phyloP scores from a whole-genome alignment of 805 yeast species.

The Debaryomyces prosopidis region DNA sequence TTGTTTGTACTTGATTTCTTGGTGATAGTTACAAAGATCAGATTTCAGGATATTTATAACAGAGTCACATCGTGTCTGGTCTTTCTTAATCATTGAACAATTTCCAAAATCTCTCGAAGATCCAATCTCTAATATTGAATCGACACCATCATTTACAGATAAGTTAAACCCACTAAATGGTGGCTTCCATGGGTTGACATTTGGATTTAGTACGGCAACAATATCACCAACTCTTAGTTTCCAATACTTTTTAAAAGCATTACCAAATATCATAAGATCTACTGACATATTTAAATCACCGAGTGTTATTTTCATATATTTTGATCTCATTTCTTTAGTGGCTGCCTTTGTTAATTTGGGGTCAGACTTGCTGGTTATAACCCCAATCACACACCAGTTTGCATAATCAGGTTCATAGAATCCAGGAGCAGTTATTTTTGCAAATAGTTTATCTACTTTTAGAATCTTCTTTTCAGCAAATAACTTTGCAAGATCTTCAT shows the following conservation, averaged over 20 bases:
- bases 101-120: conserved; percentile 63
- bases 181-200: conserved; percentile 12
- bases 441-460: conserved; percentile 57
- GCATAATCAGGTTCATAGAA: conserved; percentile 67
- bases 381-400: conserved; percentile 82
- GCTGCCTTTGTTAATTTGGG: conserved; percentile 42
- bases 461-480: conserved; percentile 55
- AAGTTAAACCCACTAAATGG: conserved; percentile 49
- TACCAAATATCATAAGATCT: conserved; percentile 63
- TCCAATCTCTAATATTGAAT: conserved; percentile 73
- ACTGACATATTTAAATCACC: conserved; percentile 68
- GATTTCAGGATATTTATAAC: conserved; percentile 58
- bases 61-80: conserved; percentile 54
- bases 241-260: conserved; percentile 70
- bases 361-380: conserved; percentile 58
- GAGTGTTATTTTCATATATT: conserved; percentile 60
- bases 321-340: conserved; percentile 33
- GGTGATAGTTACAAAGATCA: conserved; percentile 71
- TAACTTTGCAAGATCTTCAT: conserved; percentile 30
- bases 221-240: conserved; percentile 74
- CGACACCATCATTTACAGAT: conserved; percentile 48
- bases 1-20: conserved; percentile 54
- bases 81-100: conserved; percentile 55
- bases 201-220: conserved; percentile 74
- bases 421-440: conserved; percentile 68